Percentiles rank a stretch among this genome's conserved stretches.
These are phyloP conservation scores for Bothia castanella DNA, from an alignment of 1,284 basidiomycete genomes.

Conservation along the genomic window DNA sequence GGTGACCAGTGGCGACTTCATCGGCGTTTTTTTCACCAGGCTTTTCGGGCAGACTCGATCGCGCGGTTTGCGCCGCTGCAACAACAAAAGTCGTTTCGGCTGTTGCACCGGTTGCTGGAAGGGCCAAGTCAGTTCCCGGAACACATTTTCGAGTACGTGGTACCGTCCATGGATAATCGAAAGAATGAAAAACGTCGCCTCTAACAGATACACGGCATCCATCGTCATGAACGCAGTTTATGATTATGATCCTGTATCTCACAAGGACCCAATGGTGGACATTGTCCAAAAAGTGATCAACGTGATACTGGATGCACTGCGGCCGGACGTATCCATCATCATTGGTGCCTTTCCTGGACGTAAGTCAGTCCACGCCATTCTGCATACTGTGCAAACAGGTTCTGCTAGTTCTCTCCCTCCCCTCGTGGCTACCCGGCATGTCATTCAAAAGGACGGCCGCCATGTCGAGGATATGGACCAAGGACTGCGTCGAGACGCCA, in stretches of 20 bases:
- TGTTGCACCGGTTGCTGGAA: slow-evolving; percentile 12
- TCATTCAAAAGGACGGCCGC: slow-evolving; percentile 7
- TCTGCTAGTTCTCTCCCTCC: slow-evolving; percentile 13
- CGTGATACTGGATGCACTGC: slow-evolving; percentile 8
- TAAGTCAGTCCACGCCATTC: slow-evolving; percentile 3
- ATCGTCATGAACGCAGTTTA: slow-evolving; percentile 19
- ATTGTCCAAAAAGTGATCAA: slow-evolving; percentile 8
- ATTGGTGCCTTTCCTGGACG: slow-evolving; percentile 17
- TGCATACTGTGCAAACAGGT: background rate
- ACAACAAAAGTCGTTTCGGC: slow-evolving; percentile 7
- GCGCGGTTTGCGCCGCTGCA: slow-evolving; percentile 9
- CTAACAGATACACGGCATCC: slow-evolving; percentile 17
- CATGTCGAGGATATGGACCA: slow-evolving; percentile 7
- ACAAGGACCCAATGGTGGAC: slow-evolving; percentile 14
- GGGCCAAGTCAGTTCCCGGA: slow-evolving; percentile 4
- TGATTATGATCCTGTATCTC: slow-evolving; percentile 20
- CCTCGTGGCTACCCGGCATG: slow-evolving; percentile 20
- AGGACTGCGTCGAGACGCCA: slow-evolving; percentile 12
- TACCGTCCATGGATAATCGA: too few species aligned
- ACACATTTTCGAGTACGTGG: slow-evolving; percentile 15
- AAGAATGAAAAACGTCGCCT: background rate
- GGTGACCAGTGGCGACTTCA: slow-evolving; percentile 18
- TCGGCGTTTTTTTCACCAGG: slow-evolving; percentile 21
- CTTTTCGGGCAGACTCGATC: slow-evolving; percentile 6
- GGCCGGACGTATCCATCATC: slow-evolving; percentile 16